Base-by-base conservation (phyloP, 129 eudicot species). In the Scalesia atractyloides region DNA sequence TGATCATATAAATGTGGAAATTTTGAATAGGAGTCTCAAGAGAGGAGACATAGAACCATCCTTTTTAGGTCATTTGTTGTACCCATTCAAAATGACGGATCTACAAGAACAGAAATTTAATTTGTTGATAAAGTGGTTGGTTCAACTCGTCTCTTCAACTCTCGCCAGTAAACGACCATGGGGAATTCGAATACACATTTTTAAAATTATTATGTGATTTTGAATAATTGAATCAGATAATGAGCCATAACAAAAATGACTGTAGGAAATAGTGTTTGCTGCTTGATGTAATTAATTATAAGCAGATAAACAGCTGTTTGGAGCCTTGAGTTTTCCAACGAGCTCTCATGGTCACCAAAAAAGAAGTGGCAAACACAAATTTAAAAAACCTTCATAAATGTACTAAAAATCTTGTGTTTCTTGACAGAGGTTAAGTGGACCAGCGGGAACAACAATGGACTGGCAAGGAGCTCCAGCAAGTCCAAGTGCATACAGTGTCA, bases 381-480 rank as follows among this genome's bases (percentile, higher is more conserved):
- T 18, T 2, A 57, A 10, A 18, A 34, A 7, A 2, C 26, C 14
- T 5, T 30, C 34, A 41, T 18, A 65, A 52, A 15, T 49, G 48
- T 37, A 49, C 19, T 37, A 37, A 64, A 59, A 15, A 20, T 58
- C 46, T 20, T 51, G 20, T 18, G 24, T 48, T 6, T n/a, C 34
- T 36, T 49, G 33, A 66, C 93, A 88, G 97, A 86, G 97, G 83
- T 67, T 88, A 77, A 81, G 87, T 79, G 97, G 96, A 60, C 85
- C 86, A 19, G 88, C 82, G 51, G 96, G 96, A 76, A 82, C 90
- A 83, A 76, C 93, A n/a, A 91, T 91, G 97, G 97, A 91, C 82
- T 91, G 97, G 97, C 97, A 91, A 83, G 96, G 97, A 30, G 97
- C 96, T 71, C 97, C 96, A 14, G 93, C 97, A 54, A 91, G 97